Evolutionary conservation across 257 asterid genomes (phyloP).

Genomic region (Petunia axillaris): DNA sequence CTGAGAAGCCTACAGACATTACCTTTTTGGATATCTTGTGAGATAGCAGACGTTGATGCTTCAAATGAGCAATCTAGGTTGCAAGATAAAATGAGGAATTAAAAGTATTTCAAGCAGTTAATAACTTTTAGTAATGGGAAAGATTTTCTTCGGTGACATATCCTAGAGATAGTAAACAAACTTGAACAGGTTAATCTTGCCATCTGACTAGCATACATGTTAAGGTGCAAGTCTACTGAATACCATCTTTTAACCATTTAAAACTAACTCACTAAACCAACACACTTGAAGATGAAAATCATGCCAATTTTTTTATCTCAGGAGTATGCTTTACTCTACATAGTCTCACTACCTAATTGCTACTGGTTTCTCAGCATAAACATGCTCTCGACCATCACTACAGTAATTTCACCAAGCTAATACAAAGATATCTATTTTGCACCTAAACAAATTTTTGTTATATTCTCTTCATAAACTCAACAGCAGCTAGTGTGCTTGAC

Average conservation of each 20-base stretch:
- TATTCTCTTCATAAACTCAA: neutral
- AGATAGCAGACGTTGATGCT: constrained; percentile 57
- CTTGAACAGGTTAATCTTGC: neutral
- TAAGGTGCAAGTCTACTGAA: no score
- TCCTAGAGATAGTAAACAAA: constrained; percentile 9
- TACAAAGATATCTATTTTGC: neutral
- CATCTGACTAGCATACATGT: no score
- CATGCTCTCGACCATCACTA: neutral
- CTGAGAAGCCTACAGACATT: constrained; percentile 17
- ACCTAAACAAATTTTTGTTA: neutral
- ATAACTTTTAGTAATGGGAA: neutral
- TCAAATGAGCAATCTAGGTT: constrained; percentile 67
- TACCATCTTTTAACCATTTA: neutral
- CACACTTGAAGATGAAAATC: constrained; percentile 16
- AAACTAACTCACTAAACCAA: constrained; percentile 3
- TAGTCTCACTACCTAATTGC: neutral
- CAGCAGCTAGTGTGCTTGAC: no score
- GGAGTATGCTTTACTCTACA: neutral
- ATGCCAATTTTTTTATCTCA: neutral
- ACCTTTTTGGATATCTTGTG: constrained; percentile 80
- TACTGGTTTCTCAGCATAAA: constrained; percentile 6
- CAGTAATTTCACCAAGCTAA: constrained; percentile 18
- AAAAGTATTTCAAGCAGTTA: neutral
- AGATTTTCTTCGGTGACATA: neutral
- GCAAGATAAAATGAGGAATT: constrained; percentile 25